Percentiles rank a stretch among this genome's conserved stretches.
phyloP scores from a whole-genome alignment of 345 rosid species.

The Trapa incisa region DNA sequence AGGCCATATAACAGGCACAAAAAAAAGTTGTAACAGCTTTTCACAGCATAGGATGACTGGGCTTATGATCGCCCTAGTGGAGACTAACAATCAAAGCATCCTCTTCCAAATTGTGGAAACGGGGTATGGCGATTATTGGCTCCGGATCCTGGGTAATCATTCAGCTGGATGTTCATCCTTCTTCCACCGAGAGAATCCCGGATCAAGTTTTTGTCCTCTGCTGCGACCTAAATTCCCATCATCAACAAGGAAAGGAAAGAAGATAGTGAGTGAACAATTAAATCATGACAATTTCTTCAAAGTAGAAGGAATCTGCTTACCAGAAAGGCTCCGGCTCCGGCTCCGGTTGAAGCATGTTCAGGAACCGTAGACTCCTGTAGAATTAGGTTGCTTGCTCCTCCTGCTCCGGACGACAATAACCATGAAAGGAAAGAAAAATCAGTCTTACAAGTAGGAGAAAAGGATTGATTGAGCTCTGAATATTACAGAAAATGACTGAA shows the following conservation, averaged over 20 bases:
- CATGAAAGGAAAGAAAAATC: not conserved
- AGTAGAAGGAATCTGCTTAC: not conserved
- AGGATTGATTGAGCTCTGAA: not conserved
- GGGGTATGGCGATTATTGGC: slow-evolving; percentile 81
- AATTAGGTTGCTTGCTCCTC: not conserved
- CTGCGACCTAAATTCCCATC: not conserved
- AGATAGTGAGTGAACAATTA: not conserved
- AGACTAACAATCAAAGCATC: slow-evolving; percentile 32
- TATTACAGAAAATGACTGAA: not conserved
- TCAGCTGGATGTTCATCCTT: slow-evolving; percentile 29
- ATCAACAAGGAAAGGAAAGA: not conserved
- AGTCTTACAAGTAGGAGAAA: not conserved
- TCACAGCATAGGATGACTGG: not conserved
- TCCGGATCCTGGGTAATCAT: slow-evolving; percentile 73
- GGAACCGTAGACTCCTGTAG: not conserved
- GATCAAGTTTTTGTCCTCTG: slow-evolving; percentile 10
- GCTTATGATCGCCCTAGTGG: not conserved
- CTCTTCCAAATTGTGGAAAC: slow-evolving; percentile 22
- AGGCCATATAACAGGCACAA: too few relatives aligned
- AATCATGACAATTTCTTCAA: not conserved
- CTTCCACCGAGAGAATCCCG: slow-evolving; percentile 1
- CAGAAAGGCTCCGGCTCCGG: not conserved
- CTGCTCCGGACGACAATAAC: not conserved
- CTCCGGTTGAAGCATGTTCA: not conserved
- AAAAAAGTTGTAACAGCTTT: not conserved